Conservation (phyloP, 176 grass and related monocot genomes). For the Rhipidocladum racemiflorum region DNA sequence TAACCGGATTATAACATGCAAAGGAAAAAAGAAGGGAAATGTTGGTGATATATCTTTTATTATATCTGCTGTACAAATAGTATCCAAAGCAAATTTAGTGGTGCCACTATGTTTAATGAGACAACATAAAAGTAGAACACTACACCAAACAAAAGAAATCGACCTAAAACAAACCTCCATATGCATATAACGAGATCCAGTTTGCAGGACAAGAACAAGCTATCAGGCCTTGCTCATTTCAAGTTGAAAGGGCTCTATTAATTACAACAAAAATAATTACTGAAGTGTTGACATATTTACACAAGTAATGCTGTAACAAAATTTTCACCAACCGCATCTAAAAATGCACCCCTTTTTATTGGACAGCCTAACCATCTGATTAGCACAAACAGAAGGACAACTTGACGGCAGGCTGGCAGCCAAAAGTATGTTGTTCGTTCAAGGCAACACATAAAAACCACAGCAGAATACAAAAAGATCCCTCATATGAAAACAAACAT, state of each 20-base stretch:
- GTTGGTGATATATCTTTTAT: neutral
- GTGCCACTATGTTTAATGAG: neutral
- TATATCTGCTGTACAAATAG: neutral
- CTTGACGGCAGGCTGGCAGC: neutral
- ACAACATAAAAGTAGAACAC: neutral
- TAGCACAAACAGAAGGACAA: neutral
- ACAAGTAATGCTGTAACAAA: neutral
- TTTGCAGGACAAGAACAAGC: neutral
- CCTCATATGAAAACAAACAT: neutral
- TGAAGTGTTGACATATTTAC: neutral
- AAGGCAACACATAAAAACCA: slow-evolving; percentile 1
- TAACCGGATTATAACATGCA: neutral
- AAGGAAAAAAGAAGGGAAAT: neutral
- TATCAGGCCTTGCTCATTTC: neutral
- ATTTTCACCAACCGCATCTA: neutral
- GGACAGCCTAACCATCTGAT: neutral
- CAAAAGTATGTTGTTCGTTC: neutral
- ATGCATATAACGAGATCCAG: neutral
- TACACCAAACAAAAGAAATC: neutral
- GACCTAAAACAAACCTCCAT: neutral
- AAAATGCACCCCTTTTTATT: neutral
- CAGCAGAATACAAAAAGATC: neutral
- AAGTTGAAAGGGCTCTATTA: neutral
- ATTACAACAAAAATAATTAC: neutral
- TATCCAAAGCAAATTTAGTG: neutral